phyloP scores from a whole-genome alignment of 257 asterid genomes.

The Solanum commersonii region DNA sequence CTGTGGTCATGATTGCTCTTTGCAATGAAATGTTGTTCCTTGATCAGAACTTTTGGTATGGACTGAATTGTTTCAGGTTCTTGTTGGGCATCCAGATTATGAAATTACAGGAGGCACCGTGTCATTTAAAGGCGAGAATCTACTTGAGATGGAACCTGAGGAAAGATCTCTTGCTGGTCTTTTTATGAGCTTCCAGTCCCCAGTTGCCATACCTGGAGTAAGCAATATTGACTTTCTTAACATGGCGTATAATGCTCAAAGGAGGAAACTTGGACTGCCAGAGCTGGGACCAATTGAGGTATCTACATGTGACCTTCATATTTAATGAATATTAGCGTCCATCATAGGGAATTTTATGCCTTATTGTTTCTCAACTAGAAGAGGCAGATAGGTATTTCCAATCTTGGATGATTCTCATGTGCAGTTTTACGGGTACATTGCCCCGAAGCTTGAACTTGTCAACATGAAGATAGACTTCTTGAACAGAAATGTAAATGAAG shows the following conservation, averaged over 20 bases:
- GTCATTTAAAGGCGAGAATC: conserved; percentile 73
- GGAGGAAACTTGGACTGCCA: conserved; percentile 64
- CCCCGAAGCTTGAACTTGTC: conserved; percentile 78
- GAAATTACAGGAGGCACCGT: conserved; percentile 82
- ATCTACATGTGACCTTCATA: background rate
- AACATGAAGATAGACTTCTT: conserved; percentile 84
- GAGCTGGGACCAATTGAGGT: conserved; percentile 99
- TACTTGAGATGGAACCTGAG: conserved; percentile 93
- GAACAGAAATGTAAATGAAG: conserved; percentile 95
- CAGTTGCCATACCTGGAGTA: conserved; percentile 95
- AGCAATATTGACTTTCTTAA: conserved; percentile 90
- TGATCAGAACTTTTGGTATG: conserved; percentile 1
- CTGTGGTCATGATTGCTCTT: background rate
- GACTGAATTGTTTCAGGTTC: conserved; percentile 54
- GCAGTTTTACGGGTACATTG: conserved; percentile 89
- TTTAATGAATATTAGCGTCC: background rate
- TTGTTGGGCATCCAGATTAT: conserved; percentile 98
- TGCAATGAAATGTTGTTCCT: background rate
- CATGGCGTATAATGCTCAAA: conserved; percentile 92
- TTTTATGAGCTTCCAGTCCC: conserved; percentile 96
- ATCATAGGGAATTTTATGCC: background rate
- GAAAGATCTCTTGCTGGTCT: conserved; percentile 93
- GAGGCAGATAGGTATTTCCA: background rate
- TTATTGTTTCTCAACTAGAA: background rate
- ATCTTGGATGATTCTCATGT: background rate